phyloP scores from a whole-genome alignment of 148 eudicot genomes.

The Limonium bicolor region DNA sequence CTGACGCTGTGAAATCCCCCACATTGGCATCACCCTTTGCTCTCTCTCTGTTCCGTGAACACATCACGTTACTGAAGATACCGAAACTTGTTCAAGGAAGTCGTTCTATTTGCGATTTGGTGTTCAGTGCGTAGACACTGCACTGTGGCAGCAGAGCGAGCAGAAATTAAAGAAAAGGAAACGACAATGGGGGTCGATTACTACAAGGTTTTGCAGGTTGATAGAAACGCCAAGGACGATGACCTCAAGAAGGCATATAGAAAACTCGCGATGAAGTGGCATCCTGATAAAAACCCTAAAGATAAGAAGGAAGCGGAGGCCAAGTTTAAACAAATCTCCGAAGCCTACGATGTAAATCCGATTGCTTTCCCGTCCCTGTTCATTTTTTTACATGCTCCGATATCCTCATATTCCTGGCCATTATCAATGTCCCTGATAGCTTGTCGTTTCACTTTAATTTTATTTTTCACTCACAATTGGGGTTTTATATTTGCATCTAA shows the following conservation, averaged over 20 bases:
- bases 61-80: too few relatives aligned
- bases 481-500: constrained; percentile 1
- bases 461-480: neutral
- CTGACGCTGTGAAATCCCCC: too few relatives aligned
- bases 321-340: constrained; percentile 12
- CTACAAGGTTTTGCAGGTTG: constrained; percentile 13
- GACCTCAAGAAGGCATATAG: constrained; percentile 18
- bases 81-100: too few relatives aligned
- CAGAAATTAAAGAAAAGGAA: too few relatives aligned
- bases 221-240: constrained; percentile 17
- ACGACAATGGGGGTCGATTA: constrained; percentile 16
- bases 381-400: neutral
- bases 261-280: constrained; percentile 13
- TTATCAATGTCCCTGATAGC: neutral
- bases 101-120: too few relatives aligned
- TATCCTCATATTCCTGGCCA: neutral
- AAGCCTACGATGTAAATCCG: constrained; percentile 9
- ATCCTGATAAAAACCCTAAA: constrained; percentile 7
- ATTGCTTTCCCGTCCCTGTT: neutral
- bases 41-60: too few relatives aligned
- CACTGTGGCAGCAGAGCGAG: too few relatives aligned
- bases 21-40: too few relatives aligned
- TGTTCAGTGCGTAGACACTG: too few relatives aligned
- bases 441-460: neutral
- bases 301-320: constrained; percentile 16